Conservation (phyloP, 2,329 filamentous ascomycete species). For the Trematosphaeria pertusa region DNA sequence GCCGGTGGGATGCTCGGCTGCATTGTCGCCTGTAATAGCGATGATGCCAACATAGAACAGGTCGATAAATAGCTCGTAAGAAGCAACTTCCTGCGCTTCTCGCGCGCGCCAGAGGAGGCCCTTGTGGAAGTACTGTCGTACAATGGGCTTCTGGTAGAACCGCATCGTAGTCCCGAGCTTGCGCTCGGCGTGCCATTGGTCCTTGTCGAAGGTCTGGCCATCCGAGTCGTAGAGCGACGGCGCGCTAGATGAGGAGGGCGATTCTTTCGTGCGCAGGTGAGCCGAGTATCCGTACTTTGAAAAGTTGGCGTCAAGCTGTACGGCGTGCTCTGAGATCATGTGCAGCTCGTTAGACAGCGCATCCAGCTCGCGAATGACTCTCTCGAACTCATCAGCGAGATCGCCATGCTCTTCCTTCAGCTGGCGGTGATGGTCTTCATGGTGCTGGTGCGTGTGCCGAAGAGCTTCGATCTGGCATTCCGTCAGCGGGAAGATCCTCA, state of each 20-base stretch:
- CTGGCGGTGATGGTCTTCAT: slow-evolving; percentile 56
- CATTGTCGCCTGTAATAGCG: slow-evolving; percentile 67
- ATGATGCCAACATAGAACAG: slow-evolving; percentile 70
- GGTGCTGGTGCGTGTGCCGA: slow-evolving; percentile 59
- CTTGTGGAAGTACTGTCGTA: slow-evolving; percentile 71
- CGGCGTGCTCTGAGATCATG: slow-evolving; percentile 60
- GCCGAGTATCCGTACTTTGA: slow-evolving; percentile 69
- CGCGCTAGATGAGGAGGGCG: slow-evolving; percentile 9
- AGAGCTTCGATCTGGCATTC: slow-evolving; percentile 55
- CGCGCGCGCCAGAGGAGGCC: slow-evolving; percentile 68
- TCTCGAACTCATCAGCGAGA: slow-evolving; percentile 64
- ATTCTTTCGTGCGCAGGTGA: slow-evolving; percentile 55
- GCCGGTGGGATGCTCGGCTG: slow-evolving; percentile 63
- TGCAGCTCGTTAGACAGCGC: slow-evolving; percentile 62
- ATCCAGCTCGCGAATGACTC: slow-evolving; percentile 61
- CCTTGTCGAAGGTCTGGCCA: slow-evolving; percentile 39
- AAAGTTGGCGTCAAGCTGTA: slow-evolving; percentile 66
- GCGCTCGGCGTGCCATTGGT: slow-evolving; percentile 45
- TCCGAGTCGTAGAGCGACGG: slow-evolving; percentile 9
- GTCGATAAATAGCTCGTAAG: slow-evolving; percentile 71
- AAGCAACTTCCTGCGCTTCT: slow-evolving; percentile 65
- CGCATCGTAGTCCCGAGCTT: slow-evolving; percentile 57
- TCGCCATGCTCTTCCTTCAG: slow-evolving; percentile 59
- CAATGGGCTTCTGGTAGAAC: slow-evolving; percentile 65
- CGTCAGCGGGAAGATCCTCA: no score